Evolutionary conservation across 768 basidiomycete genomes (phyloP), one percentile per base, ranked within the genome.

Genomic region (Multifurca ochricompacta): DNA sequence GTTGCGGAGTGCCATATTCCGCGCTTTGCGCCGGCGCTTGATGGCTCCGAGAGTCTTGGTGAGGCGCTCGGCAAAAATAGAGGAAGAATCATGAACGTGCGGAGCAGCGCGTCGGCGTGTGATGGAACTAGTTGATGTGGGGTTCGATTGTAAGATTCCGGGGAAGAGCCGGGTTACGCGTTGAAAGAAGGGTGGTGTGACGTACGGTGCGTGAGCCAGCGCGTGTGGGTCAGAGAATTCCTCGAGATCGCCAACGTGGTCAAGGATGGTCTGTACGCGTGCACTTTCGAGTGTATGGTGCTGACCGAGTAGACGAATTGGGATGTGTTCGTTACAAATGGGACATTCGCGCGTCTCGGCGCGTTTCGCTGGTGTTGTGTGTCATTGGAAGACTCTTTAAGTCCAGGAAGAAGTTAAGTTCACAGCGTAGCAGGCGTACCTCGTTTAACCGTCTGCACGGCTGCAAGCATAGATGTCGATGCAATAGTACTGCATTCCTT

Each of bases 301-400:
- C 52, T 71, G 73, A 3, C 72, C 73, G 14, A 91, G 73, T n/a
- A 90, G 74, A 11, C 87, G 81, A 21, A 88, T 64, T 13, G 88
- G 87, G 37, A 91, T 84, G 35, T 65, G 65, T 65, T 91, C 87
- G 13, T 75, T 70, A 68, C 88, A 91, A 35, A 85, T 78, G 1
- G 88, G 89, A 63, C 88, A 91, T 54, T 72, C 72, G 53, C 81
- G 74, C 2, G 85, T 91, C 64, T 89, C 87, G 16, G 83, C 87
- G 40, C 83, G 79, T 66, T 81, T 86, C 3, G 75, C 85, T 87
- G 53, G 9, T n/a, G n/a, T n/a, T n/a, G 31, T 13, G 4, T 30
- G 36, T n/a, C 14, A 10, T 31, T 4, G 19, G 34, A 11, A 14
- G 19, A 7, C 6, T 16, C 35, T 6, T 13, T 9, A 43, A 16